Conservation (phyloP, 2,329 filamentous ascomycete species). For the Xylariaceae sp. region DNA sequence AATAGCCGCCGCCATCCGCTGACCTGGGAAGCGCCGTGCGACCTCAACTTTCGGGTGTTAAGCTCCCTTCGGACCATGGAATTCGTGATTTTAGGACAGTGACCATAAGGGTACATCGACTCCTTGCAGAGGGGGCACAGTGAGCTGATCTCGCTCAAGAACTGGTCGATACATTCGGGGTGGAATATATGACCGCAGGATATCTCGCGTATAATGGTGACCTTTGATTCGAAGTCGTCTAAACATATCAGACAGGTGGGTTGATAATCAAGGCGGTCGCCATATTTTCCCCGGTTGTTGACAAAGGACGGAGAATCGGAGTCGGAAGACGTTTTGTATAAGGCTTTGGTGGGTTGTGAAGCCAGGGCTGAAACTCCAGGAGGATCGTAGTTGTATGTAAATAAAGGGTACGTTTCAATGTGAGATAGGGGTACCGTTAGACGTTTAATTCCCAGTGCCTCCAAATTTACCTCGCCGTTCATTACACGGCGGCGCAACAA, state of each 20-base stretch:
- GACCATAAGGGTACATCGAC: slow-evolving; percentile 66
- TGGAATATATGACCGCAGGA: slow-evolving; percentile 93
- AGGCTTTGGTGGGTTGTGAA: slow-evolving; percentile 30
- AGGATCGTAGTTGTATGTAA: slow-evolving; percentile 64
- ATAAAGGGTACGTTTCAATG: slow-evolving; percentile 71
- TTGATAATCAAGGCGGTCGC: slow-evolving; percentile 60
- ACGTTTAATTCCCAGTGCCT: slow-evolving; percentile 78
- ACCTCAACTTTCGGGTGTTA: slow-evolving; percentile 58
- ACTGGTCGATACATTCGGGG: slow-evolving; percentile 83
- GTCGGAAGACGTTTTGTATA: slow-evolving; percentile 10
- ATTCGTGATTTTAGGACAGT: slow-evolving; percentile 71
- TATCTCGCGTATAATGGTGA: slow-evolving; percentile 75
- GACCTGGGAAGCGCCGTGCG: slow-evolving; percentile 44
- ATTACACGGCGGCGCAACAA: slow-evolving; percentile 66
- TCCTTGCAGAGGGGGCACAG: slow-evolving; percentile 90
- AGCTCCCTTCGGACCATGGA: slow-evolving; percentile 80
- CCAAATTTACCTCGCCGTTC: slow-evolving; percentile 77
- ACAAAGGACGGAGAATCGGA: slow-evolving; percentile 12
- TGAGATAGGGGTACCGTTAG: slow-evolving; percentile 70
- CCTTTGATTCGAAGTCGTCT: slow-evolving; percentile 67
- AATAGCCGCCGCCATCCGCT: slow-evolving; percentile 26
- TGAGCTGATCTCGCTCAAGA: slow-evolving; percentile 72
- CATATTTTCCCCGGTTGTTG: slow-evolving; percentile 29
- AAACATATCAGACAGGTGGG: slow-evolving; percentile 87
- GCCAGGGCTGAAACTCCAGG: slow-evolving; percentile 39